Evolutionary conservation across 495 filamentous ascomycete species (phyloP), one percentile per base, ranked within the genome.

Genomic region (Neurospora sp.): DNA sequence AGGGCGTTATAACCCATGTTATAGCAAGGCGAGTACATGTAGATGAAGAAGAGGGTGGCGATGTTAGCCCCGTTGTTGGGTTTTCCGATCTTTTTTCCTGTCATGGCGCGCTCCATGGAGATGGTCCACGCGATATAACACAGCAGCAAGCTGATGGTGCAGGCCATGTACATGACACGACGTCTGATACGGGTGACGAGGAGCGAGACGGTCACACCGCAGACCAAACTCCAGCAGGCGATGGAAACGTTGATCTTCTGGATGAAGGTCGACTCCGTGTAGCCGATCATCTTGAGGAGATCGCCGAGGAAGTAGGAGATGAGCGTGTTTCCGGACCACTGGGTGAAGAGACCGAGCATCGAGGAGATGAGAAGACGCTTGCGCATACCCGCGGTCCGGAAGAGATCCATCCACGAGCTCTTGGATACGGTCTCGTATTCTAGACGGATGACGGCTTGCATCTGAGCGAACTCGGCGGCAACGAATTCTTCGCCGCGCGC

Each of bases 1-100:
- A 91, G 81, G 41, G 90, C 89, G 72, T 91, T 91, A 76, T 91
- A 90, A n/a, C 88, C 90, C 72, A 91, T 84, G 75, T 86, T 91
- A 74, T 91, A 91, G 74, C 86, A 87, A 4, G 89, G 90, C 1
- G 84, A 86, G 76, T 91, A 92, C 37, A 83, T 81, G 75, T 89
- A 92, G 74, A 90, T 89, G 73, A 89, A 90, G 82, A 91, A 88
- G 35, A 87, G 75, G 23, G 82, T 83, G 12, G 85, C 85, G 14
- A 87, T 74, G 62, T 80, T 81, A 27, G 84, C 84, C 8, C 78
- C 73, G 11, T 79, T 70, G 76, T 86, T 86, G 20, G 79, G 73
- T 2, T 72, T 20, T 4, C 80, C 84, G 0, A 83, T 79, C 0
- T 82, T 74, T 40, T 79, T 76, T 54, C 83, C 79, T 2, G 81